A percentile compares a stretch with the other conserved stretches of the same genome.
These are phyloP conservation scores for Pleurotus salmoneostramineus DNA, from an alignment of 768 basidiomycete species.

Conservation along the genomic window DNA sequence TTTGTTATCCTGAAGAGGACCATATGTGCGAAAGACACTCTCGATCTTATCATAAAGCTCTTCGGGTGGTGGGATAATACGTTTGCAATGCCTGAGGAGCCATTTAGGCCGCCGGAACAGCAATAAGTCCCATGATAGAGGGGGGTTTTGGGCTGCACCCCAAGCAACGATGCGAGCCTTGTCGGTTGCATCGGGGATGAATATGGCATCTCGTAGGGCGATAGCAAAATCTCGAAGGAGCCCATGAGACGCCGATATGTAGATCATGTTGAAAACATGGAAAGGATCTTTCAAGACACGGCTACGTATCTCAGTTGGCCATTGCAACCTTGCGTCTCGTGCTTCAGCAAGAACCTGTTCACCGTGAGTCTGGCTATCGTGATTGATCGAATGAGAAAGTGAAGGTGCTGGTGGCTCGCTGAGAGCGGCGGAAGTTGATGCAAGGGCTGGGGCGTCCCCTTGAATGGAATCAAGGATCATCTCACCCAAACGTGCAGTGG, in stretches of 20 bases:
- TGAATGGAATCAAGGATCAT: too few relatives aligned
- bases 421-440: background rate
- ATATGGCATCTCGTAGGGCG: slow-evolving; percentile 19
- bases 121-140: background rate
- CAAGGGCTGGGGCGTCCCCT: background rate
- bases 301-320: slow-evolving; percentile 5
- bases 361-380: background rate
- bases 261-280: slow-evolving; percentile 25
- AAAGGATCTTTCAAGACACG: slow-evolving; percentile 25
- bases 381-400: too few relatives aligned
- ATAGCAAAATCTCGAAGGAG: slow-evolving; percentile 16
- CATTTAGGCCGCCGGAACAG: slow-evolving; percentile 2
- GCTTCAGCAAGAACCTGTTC: background rate
- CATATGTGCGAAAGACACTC: slow-evolving; percentile 24
- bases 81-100: slow-evolving; percentile 20
- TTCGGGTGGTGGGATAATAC: slow-evolving; percentile 27
- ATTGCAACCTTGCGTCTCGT: background rate
- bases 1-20: slow-evolving; percentile 26
- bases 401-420: background rate
- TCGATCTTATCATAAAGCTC: slow-evolving; percentile 20
- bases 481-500: too few relatives aligned
- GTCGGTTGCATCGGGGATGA: slow-evolving; percentile 19
- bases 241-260: slow-evolving; percentile 19
- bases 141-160: background rate
- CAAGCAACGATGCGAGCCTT: slow-evolving; percentile 3